Conservation (phyloP, 495 filamentous ascomycete species). For the Neurospora sp. region DNA sequence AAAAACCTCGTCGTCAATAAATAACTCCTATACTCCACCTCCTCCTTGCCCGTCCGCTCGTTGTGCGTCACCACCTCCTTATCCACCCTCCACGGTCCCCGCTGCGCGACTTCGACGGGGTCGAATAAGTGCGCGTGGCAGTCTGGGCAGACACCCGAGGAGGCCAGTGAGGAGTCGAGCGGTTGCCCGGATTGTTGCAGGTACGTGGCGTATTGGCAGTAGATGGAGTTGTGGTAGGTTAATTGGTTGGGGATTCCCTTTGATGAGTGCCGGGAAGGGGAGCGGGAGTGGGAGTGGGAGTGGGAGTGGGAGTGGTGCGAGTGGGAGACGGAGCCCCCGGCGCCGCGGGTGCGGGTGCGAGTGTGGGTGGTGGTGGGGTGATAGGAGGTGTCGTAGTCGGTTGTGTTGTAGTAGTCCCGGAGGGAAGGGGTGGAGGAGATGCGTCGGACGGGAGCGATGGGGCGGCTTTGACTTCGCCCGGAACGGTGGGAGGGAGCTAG, state of each 20-base stretch:
- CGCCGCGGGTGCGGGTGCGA: neutral
- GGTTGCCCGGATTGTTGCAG: constrained; percentile 12
- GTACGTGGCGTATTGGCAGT: constrained; percentile 19
- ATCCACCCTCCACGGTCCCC: constrained; percentile 20
- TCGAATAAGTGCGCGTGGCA: constrained; percentile 10
- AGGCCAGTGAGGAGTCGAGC: constrained; percentile 1
- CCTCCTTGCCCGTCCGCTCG: constrained; percentile 1
- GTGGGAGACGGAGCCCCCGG: neutral
- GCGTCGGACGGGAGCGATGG: constrained; percentile 10
- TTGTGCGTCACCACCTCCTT: constrained; percentile 14
- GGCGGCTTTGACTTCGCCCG: neutral
- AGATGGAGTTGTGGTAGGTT: constrained; percentile 13
- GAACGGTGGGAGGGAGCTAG: neutral
- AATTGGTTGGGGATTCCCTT: neutral
- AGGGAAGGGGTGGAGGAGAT: constrained; percentile 21
- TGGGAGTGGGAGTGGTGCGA: neutral
- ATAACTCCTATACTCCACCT: constrained; percentile 15
- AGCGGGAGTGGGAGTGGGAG: neutral
- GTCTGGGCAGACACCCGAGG: constrained; percentile 6
- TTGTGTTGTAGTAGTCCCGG: neutral
- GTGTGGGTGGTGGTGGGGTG: neutral
- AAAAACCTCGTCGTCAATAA: constrained; percentile 23
- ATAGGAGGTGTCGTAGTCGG: neutral
- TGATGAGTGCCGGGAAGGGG: neutral
- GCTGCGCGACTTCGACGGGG: neutral